Evolutionary conservation across 1,284 basidiomycete species (phyloP).

Genomic region (Bjerkandera adusta): DNA sequence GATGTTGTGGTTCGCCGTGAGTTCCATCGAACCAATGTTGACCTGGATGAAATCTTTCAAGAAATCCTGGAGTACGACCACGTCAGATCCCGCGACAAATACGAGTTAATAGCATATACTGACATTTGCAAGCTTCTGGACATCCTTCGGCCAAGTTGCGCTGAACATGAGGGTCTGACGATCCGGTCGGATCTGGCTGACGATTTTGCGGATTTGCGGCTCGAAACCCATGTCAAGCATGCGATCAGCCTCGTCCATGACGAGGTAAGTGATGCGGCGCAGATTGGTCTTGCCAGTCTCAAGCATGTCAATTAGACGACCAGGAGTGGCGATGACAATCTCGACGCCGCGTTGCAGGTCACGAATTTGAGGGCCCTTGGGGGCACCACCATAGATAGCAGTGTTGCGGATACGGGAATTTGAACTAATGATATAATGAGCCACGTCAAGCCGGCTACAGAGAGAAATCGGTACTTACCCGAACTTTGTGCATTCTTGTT

Average conservation of each 20-base stretch:
- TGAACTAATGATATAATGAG: conserved; percentile 43
- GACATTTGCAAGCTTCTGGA: conserved; percentile 92
- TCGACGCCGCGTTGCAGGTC: conserved; percentile 97
- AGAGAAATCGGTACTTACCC: conserved; percentile 50
- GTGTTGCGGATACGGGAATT: conserved; percentile 98
- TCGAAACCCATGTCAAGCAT: conserved; percentile 99
- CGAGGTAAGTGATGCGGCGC: conserved; percentile 93
- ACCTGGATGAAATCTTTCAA: conserved; percentile 95
- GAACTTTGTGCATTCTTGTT: conserved; percentile 98
- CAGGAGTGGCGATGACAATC: conserved; percentile 92
- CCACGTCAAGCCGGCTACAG: conserved; percentile 8
- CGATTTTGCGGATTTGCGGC: conserved; percentile 98
- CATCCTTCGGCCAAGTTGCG: conserved; percentile 99
- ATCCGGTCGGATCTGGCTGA: conserved; percentile 94
- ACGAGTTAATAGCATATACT: conserved; percentile 19
- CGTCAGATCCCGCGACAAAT: too few relatives aligned
- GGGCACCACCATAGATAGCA: conserved; percentile 97
- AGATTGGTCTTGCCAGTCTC: conserved; percentile 97
- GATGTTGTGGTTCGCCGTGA: conserved; percentile 98
- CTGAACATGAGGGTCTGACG: conserved; percentile 97
- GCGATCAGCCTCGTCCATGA: conserved; percentile 99
- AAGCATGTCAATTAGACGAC: conserved; percentile 92
- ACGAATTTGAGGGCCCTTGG: conserved; percentile 97
- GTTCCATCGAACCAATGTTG: conserved; percentile 98
- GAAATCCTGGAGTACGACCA: conserved; percentile 69